Conservation (phyloP, 1,284 basidiomycete genomes). For the Farysia itapuensis region DNA sequence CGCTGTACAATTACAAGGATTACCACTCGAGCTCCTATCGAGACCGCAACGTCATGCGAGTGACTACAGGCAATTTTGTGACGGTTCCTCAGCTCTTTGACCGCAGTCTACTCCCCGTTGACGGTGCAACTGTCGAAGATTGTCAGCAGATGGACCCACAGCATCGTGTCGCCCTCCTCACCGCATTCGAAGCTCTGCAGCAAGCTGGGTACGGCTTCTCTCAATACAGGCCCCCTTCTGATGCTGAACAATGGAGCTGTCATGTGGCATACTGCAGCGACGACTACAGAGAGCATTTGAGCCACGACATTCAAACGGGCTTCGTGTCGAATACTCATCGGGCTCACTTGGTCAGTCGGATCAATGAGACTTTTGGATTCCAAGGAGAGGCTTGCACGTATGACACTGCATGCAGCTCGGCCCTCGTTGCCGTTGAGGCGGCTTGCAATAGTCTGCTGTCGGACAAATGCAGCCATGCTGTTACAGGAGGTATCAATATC, state of each 20-base stretch:
- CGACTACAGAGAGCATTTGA: slow-evolving; percentile 38
- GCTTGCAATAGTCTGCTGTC: slow-evolving; percentile 27
- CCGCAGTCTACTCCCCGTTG: slow-evolving; percentile 9
- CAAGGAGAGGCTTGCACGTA: slow-evolving; percentile 31
- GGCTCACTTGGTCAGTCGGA: slow-evolving; percentile 20
- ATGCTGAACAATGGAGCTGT: slow-evolving; percentile 24
- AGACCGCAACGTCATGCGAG: slow-evolving; percentile 42
- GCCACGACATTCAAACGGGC: slow-evolving; percentile 18
- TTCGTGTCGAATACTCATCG: slow-evolving; percentile 27
- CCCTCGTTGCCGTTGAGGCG: slow-evolving; percentile 36
- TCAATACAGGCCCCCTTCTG: slow-evolving; percentile 3
- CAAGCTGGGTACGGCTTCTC: slow-evolving; percentile 29
- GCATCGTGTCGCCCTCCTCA: slow-evolving; percentile 30
- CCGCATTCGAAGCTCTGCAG: slow-evolving; percentile 21
- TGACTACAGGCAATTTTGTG: slow-evolving; percentile 29
- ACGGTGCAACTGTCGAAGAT: slow-evolving; percentile 4
- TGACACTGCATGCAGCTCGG: slow-evolving; percentile 41
- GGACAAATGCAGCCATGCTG: slow-evolving; percentile 11
- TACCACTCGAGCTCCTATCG: slow-evolving; percentile 32
- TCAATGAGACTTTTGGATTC: slow-evolving; percentile 32
- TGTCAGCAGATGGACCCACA: slow-evolving; percentile 35
- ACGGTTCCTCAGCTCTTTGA: slow-evolving; percentile 22
- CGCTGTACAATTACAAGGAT: slow-evolving; percentile 33
- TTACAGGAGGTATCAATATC: slow-evolving; percentile 42
- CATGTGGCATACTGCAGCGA: slow-evolving; percentile 37